Conservation (phyloP, 495 filamentous ascomycete genomes). For the Lasiosphaeria miniovina region DNA sequence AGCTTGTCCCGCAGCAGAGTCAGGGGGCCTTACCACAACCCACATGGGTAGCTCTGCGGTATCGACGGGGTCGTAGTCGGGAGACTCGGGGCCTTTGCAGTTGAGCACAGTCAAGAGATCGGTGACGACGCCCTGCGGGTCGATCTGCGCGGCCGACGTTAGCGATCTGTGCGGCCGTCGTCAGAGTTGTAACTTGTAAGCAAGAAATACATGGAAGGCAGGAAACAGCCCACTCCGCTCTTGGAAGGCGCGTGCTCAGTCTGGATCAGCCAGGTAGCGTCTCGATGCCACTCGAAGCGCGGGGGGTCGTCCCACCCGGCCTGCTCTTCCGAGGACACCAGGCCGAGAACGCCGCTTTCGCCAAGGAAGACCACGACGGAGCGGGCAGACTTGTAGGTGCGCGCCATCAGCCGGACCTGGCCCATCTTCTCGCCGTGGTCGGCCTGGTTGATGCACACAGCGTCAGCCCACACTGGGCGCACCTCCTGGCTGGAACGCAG, state of each 20-base stretch:
- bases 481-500: conserved; percentile 5
- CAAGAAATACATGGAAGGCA: not conserved
- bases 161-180: too few relatives aligned
- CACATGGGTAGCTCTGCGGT: not conserved
- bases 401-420: conserved; percentile 33
- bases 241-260: not conserved
- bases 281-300: not conserved
- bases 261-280: not conserved
- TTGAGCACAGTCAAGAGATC: not conserved
- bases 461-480: conserved; percentile 30
- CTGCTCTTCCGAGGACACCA: not conserved
- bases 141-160: too few relatives aligned
- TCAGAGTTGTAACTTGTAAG: too few relatives aligned
- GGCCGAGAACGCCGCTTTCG: not conserved
- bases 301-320: not conserved
- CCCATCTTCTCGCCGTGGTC: conserved; percentile 27
- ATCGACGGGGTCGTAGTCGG: not conserved
- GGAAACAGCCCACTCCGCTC: not conserved
- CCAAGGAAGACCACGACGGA: not conserved
- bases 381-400: conserved; percentile 20
- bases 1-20: not conserved
- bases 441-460: conserved; percentile 35
- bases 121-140: not conserved
- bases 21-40: not conserved
- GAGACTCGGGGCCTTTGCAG: not conserved